A percentile compares a stretch with the other conserved stretches of the same genome.
Conservation (phyloP, 2,329 filamentous ascomycete genomes). For the Pseudogymnoascus sp. region DNA sequence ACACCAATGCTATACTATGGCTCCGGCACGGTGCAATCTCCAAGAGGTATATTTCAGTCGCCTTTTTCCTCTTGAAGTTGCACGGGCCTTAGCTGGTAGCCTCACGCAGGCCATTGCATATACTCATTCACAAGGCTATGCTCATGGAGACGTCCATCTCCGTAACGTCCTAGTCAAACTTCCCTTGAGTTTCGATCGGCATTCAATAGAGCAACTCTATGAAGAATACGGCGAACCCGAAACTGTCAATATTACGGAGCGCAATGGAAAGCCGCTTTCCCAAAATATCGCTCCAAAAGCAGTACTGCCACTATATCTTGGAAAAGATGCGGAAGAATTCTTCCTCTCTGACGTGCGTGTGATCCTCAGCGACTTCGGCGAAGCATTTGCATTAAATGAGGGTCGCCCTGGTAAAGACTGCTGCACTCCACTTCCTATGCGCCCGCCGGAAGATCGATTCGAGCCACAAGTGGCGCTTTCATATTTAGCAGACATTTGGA, state of each 20-base stretch:
- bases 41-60: slow-evolving; percentile 23
- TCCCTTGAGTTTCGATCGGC: background rate
- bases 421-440: background rate
- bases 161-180: background rate
- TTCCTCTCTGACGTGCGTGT: slow-evolving; percentile 24
- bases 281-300: background rate
- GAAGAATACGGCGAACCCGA: background rate
- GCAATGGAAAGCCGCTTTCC: background rate
- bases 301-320: slow-evolving; percentile 9
- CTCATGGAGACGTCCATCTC: background rate
- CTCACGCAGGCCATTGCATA: slow-evolving; percentile 19
- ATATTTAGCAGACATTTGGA: slow-evolving; percentile 20
- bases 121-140: slow-evolving; percentile 14
- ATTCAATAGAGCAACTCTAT: background rate
- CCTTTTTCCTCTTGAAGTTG: slow-evolving; percentile 21
- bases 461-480: slow-evolving; percentile 9
- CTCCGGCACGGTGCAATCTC: slow-evolving; percentile 23
- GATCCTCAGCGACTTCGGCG: slow-evolving; percentile 30
- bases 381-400: slow-evolving; percentile 23
- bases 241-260: background rate
- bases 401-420: background rate
- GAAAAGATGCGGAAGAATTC: slow-evolving; percentile 25
- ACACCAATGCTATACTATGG: slow-evolving; percentile 30
- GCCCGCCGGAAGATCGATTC: background rate
- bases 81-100: slow-evolving; percentile 20